Evolutionary conservation across 345 rosid species (phyloP).

Genomic region (Carallia pectinifolia): DNA sequence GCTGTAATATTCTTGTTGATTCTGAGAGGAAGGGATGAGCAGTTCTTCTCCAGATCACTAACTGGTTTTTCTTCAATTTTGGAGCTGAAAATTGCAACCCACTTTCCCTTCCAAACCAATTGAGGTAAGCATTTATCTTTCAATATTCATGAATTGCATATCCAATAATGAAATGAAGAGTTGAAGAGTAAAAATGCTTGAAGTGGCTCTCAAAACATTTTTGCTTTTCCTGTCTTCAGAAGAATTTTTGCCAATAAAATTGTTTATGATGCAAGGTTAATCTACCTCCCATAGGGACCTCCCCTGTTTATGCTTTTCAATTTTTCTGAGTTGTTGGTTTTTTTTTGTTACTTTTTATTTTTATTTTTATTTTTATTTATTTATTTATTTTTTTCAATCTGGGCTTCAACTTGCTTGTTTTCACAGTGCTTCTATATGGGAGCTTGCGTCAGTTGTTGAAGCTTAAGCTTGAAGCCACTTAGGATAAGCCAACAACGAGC

Average conservation of each 20-base stretch:
- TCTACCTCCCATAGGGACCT: no score
- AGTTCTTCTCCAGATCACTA: not conserved
- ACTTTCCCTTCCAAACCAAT: not conserved
- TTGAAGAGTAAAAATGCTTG: no score
- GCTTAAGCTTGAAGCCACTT: not conserved
- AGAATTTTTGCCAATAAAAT: not conserved
- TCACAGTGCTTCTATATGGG: not conserved
- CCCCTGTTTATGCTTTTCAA: no score
- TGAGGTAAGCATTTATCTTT: not conserved
- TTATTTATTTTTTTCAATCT: not conserved
- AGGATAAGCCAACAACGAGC: no score
- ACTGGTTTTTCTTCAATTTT: not conserved
- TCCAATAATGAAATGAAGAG: no score
- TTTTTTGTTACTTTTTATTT: not conserved
- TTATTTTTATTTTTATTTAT: not conserved
- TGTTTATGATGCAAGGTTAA: not conserved
- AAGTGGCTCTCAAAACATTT: no score
- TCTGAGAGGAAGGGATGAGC: conserved; percentile 1
- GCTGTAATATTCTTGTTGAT: not conserved
- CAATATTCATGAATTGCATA: no score
- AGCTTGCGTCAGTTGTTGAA: not conserved
- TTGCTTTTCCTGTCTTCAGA: no score
- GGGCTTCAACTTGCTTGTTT: not conserved
- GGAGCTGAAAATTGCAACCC: conserved; percentile 1
- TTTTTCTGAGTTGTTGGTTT: no score